Base-by-base conservation (phyloP, 768 basidiomycete genomes). In the Leucocoprinus sp. region DNA sequence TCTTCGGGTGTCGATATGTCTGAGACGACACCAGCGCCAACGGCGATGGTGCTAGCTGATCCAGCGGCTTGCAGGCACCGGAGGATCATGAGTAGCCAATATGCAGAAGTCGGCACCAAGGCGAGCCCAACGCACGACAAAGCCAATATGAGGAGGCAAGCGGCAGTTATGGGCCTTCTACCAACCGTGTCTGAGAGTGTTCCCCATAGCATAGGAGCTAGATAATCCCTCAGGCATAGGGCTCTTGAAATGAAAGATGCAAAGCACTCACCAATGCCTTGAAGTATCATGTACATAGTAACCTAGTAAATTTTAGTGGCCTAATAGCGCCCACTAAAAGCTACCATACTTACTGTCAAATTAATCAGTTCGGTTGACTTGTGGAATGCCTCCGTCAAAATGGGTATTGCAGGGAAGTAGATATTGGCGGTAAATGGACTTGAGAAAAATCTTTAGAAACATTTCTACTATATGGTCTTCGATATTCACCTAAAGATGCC, bases 31-130 rank as follows among this genome's bases (percentile, higher is more conserved):
- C 90, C 90, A 26, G 83, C 78, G 42, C 85, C 84, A 17, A 90
- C 66, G 0, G 85, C 85, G 50, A 88, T 70, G 0, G 84, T 86
- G 46, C 85, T 85, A 0, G 87, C 84, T 2, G 82, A 86, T 1
- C 89, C 88, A 2, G 80, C 72, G 1, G 84, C 80, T 66, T 92
- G 89, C 2, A 91, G 28, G 49, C 83, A 86, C 18, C 90, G 75
- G n/a, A 93, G 70, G 12, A 92, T 53, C 66, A 92, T 72, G 8
- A 92, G 65, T 4, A 88, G 64, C 86, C 85, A 91, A 58, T 85
- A 92, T 3, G 71, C 82, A 3, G 65, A 66, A 2, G 69, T 69
- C 1, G 74, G 72, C 17, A 69, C 66, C 6, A 73, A 60, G 0
- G 74, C 75, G 14, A 76, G 58, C 11, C 74, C 74, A 64, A 90